phyloP scores from a whole-genome alignment of 176 grass and related monocot species.

The Bromus sterilis region DNA sequence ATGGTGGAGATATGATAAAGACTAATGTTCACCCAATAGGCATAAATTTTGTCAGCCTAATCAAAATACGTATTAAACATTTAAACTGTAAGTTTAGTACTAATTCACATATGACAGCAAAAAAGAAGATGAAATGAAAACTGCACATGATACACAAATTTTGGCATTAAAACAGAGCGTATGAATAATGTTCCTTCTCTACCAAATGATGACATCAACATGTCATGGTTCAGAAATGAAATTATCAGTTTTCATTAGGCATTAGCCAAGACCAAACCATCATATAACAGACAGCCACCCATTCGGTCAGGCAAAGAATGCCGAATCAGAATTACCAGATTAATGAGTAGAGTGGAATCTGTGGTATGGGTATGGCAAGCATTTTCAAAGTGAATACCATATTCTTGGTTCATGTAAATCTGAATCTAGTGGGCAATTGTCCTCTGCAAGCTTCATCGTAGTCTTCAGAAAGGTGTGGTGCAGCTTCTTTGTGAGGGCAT shows the following conservation, averaged over 20 bases:
- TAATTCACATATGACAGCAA: not conserved
- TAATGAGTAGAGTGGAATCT: not conserved
- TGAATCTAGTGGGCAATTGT: too few species aligned
- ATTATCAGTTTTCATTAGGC: not conserved
- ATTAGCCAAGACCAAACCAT: not conserved
- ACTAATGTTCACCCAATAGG: not conserved
- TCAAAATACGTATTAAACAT: not conserved
- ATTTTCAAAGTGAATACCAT: too few species aligned
- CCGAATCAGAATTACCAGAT: not conserved
- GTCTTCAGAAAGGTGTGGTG: too few species aligned
- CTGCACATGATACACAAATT: not conserved
- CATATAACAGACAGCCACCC: not conserved
- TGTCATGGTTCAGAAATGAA: not conserved
- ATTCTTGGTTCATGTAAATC: too few species aligned
- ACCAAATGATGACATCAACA: not conserved
- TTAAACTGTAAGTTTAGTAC: not conserved
- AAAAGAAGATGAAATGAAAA: not conserved
- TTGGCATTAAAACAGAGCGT: not conserved
- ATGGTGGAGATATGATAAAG: not conserved
- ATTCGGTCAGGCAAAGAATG: not conserved
- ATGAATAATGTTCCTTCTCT: not conserved
- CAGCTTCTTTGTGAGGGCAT: too few species aligned
- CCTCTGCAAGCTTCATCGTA: too few species aligned
- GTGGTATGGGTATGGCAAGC: too few species aligned
- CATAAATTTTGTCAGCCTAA: not conserved